Percentiles rank a stretch among this genome's conserved stretches.
phyloP scores from a whole-genome alignment of 2,329 filamentous ascomycete species.

The Fusarium incarnatum region DNA sequence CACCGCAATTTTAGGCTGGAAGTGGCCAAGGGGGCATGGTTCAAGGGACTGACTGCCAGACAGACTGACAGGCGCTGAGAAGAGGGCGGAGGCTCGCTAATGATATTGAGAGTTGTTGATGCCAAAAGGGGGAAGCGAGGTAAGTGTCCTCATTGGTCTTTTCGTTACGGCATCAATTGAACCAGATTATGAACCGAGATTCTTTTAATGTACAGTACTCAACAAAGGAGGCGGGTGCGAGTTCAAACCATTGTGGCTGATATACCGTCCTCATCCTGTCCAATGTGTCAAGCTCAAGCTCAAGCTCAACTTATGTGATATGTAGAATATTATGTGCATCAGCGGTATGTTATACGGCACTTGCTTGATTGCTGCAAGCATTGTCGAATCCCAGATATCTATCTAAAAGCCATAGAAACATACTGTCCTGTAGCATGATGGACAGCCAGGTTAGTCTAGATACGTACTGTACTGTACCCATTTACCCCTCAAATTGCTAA shows the following conservation, averaged over 20 bases:
- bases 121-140: slow-evolving; percentile 9
- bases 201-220: slow-evolving; percentile 40
- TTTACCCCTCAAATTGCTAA: slow-evolving; percentile 40
- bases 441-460: slow-evolving; percentile 9
- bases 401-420: neutral
- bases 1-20: slow-evolving; percentile 43
- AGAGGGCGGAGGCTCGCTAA: slow-evolving; percentile 12
- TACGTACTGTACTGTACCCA: slow-evolving; percentile 1
- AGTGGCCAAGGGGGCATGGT: neutral
- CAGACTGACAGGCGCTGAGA: neutral
- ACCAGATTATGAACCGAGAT: slow-evolving; percentile 18
- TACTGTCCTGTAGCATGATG: neutral
- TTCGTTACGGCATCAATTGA: slow-evolving; percentile 2
- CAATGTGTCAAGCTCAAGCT: neutral
- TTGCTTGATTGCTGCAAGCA: slow-evolving; percentile 22
- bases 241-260: neutral
- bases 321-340: neutral
- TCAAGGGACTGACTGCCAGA: neutral
- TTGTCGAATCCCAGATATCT: slow-evolving; percentile 15
- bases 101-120: slow-evolving; percentile 1
- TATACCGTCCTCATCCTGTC: neutral
- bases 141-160: slow-evolving; percentile 4
- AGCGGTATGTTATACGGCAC: slow-evolving; percentile 19
- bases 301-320: neutral
- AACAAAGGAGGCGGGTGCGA: slow-evolving; percentile 30